A percentile compares a stretch with the other conserved stretches of the same genome.
Evolutionary conservation across 2,329 filamentous ascomycete species (phyloP).

Genomic region (Phialophora macrospora): DNA sequence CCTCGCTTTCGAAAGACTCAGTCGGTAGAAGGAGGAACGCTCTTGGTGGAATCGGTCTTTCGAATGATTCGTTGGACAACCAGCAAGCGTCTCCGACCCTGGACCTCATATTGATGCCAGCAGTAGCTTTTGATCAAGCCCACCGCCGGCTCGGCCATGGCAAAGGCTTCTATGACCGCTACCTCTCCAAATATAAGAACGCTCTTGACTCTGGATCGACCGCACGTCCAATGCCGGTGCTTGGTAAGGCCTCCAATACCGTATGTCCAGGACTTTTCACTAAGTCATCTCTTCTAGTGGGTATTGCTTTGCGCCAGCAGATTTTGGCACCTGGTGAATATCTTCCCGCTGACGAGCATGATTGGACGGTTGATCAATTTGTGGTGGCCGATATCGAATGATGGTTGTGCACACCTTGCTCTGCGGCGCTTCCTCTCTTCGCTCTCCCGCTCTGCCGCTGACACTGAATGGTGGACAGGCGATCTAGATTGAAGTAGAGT

Average conservation of each 20-base stretch:
- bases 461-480: neutral
- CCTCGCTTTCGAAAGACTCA: constrained; percentile 73
- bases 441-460: neutral
- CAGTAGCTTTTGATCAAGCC: constrained; percentile 82
- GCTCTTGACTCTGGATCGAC: constrained; percentile 44
- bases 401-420: neutral
- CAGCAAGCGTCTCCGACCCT: constrained; percentile 55
- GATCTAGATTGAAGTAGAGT: neutral
- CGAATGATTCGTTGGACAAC: constrained; percentile 30
- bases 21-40: constrained; percentile 72
- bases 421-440: neutral
- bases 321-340: constrained; percentile 68
- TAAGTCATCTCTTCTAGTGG: constrained; percentile 59
- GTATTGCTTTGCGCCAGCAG: constrained; percentile 85
- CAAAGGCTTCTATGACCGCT: constrained; percentile 96
- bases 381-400: constrained; percentile 39
- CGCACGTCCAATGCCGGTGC: constrained; percentile 58
- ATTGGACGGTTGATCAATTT: constrained; percentile 79
- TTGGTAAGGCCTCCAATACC: constrained; percentile 55
- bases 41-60: constrained; percentile 61
- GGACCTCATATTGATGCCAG: constrained; percentile 88
- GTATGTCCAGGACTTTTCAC: constrained; percentile 40
- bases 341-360: constrained; percentile 75
- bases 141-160: constrained; percentile 87
- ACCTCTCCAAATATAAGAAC: constrained; percentile 73